Evolutionary conservation across 1,284 basidiomycete species (phyloP).

Genomic region (Marasmius oreades): DNA sequence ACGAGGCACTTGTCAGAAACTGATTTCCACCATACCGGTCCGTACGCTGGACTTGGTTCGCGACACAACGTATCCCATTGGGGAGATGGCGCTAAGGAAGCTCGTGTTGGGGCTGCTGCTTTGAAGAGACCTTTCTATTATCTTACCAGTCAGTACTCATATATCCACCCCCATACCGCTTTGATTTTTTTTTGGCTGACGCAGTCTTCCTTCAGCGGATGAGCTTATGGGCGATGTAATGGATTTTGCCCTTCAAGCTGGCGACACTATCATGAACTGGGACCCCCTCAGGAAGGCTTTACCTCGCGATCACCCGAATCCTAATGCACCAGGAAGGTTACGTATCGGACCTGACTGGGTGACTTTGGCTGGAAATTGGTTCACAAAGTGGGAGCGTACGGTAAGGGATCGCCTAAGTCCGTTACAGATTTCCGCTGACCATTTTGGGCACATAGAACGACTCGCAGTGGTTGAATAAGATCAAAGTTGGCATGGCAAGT

Average conservation of each 20-base stretch:
- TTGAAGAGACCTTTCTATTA: constrained; percentile 39
- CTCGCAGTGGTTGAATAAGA: constrained; percentile 32
- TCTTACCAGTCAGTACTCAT: constrained; percentile 27
- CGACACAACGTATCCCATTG: constrained; percentile 41
- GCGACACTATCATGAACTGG: constrained; percentile 38
- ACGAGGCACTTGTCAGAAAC: constrained; percentile 40
- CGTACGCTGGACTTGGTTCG: constrained; percentile 38
- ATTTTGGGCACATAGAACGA: constrained; percentile 27
- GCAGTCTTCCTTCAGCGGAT: constrained; percentile 26
- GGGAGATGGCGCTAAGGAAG: constrained; percentile 44
- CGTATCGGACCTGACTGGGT: constrained; percentile 42
- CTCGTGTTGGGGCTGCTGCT: constrained; percentile 33
- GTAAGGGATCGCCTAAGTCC: constrained; percentile 16
- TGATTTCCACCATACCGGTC: constrained; percentile 38
- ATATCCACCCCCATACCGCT: neutral
- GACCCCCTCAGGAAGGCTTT: constrained; percentile 38
- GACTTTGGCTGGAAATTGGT: constrained; percentile 40
- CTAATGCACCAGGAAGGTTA: constrained; percentile 34
- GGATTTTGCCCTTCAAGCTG: constrained; percentile 36
- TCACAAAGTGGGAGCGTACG: constrained; percentile 41
- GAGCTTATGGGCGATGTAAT: constrained; percentile 41
- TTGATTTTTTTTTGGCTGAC: neutral
- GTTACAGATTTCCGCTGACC: neutral
- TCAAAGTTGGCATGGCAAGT: constrained; percentile 37
- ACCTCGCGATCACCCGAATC: constrained; percentile 28